These are phyloP conservation scores for Colletotrichum higginsianum DNA, from an alignment of 2,329 filamentous ascomycete genomes.

Conservation along the genomic window DNA sequence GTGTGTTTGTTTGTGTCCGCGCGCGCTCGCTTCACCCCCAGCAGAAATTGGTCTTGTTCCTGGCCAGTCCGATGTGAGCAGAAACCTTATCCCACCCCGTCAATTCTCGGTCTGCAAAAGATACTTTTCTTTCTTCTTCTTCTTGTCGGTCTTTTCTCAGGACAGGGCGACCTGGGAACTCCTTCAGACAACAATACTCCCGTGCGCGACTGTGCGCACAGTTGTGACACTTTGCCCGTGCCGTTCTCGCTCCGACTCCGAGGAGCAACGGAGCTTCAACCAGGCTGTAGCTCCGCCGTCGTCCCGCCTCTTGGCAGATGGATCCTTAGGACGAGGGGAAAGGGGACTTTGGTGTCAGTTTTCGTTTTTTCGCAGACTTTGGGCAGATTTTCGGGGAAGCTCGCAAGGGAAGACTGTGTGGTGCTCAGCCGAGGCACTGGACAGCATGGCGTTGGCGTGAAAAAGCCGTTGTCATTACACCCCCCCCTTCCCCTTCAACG, in stretches of 20 bases:
- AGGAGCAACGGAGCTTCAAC: background rate
- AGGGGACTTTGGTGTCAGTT: background rate
- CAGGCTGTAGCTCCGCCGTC: background rate
- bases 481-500: background rate
- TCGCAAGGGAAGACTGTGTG: background rate
- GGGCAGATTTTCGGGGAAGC: conserved; percentile 13
- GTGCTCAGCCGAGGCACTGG: background rate
- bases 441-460: background rate
- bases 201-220: background rate
- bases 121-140: no score
- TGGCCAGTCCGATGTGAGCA: background rate
- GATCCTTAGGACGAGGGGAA: background rate
- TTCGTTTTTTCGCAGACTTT: background rate
- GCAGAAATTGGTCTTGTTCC: background rate
- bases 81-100: no score
- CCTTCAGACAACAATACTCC: background rate
- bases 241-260: background rate
- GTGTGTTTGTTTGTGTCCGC: background rate
- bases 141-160: background rate
- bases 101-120: background rate
- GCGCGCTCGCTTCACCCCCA: background rate
- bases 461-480: background rate
- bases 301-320: background rate
- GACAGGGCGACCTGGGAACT: background rate
- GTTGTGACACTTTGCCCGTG: background rate